phyloP scores from a whole-genome alignment of 192 early-diverging fungal genomes.

The Radiomyces spectabilis region DNA sequence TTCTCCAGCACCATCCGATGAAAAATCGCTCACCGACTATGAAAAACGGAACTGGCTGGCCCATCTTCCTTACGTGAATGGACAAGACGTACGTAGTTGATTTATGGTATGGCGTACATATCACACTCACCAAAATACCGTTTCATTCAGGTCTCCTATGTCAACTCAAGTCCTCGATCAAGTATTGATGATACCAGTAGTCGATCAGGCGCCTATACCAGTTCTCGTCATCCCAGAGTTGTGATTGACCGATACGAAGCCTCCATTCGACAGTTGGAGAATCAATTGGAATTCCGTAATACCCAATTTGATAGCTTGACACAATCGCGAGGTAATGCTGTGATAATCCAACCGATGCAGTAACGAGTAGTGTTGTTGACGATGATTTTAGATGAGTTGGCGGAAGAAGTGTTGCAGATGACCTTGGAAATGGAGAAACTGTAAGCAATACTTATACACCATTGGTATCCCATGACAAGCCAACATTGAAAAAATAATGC shows the following conservation, averaged over 20 bases:
- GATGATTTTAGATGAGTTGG: slow-evolving; percentile 47
- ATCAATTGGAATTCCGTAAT: slow-evolving; percentile 57
- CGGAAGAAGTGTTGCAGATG: slow-evolving; percentile 66
- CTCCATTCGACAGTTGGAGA: slow-evolving; percentile 52
- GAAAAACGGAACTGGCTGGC: no score
- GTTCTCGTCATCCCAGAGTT: slow-evolving; percentile 16
- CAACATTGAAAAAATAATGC: no score
- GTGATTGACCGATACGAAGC: slow-evolving; percentile 55
- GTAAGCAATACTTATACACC: slow-evolving; percentile 24
- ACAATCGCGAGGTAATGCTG: slow-evolving; percentile 44
- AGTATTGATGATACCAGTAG: slow-evolving; percentile 18
- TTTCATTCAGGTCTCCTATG: slow-evolving; percentile 3
- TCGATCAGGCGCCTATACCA: neutral
- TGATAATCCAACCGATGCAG: neutral
- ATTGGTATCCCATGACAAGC: no score
- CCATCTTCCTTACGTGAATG: no score
- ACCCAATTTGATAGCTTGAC: slow-evolving; percentile 55
- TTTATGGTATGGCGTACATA: no score
- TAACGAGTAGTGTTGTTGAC: slow-evolving; percentile 1
- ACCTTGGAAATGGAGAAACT: slow-evolving; percentile 58
- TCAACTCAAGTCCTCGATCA: slow-evolving; percentile 21
- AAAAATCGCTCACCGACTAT: neutral
- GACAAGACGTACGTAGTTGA: no score
- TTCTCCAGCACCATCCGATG: neutral
- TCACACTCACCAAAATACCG: neutral